Base-by-base conservation (phyloP, 2,329 filamentous ascomycete genomes). In the Paradendryphiella salina region DNA sequence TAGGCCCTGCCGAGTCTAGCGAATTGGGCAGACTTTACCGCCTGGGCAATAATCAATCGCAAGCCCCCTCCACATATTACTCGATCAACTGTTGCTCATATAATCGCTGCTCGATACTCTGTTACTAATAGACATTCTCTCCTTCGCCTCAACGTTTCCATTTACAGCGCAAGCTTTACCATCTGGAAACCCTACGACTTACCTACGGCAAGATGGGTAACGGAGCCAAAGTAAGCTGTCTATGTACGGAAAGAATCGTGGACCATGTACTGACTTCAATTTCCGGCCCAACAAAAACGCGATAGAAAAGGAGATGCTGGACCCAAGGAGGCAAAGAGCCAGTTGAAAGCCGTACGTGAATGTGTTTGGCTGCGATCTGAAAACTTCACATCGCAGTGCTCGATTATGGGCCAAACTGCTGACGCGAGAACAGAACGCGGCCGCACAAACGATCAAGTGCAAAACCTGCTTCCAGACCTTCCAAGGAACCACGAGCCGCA, bases 381-480 rank as follows among this genome's bases (percentile, higher is more conserved):
- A 15, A 41, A 26, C 39, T 7, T 37, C 18, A 34, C 20, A 3
- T 28, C 10, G 4, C 28, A 9, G 38, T 11, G 9, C 21, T 11
- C 28, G 18, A 6, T 44, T 23, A 18, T 29, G 28, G 20, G 45
- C 15, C 20, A 14, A 6, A 9, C 17, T 36, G 34, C 47, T 57
- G 37, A 60, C 21, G 35, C 4, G 9, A 34, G 3, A 14, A 44
- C 60, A 89, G 86, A 91, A 91, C 77, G 79, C 82, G 63, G 79
- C 85, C 62, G 88, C 88, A 52, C 88, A 85, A 79, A 85, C 82
- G 68, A 89, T 91, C 74, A 86, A 89, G 74, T 92, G 88, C 81
- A 77, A 82, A 61, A 79, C 85, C 66, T 92, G 88, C 86, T 88
- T 85, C 76, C 82, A 86, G 63, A 88, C 87, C 23, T 91, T 92